phyloP scores from a whole-genome alignment of 2,329 filamentous ascomycete species.

The Domatiomyces catenatus region DNA sequence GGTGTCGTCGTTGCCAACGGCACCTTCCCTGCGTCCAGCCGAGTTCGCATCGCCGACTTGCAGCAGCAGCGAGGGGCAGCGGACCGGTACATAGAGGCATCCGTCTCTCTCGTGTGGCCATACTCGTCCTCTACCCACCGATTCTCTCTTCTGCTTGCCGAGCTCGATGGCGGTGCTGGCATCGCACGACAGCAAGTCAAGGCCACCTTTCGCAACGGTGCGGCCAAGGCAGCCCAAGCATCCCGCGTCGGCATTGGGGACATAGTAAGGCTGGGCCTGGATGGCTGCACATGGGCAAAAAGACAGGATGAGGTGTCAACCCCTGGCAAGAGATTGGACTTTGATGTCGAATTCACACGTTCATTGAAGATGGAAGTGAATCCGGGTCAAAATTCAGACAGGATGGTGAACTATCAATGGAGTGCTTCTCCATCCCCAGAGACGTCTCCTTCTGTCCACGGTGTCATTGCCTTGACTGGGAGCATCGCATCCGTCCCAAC shows the following conservation, averaged over 20 bases:
- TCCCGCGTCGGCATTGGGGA: conserved; percentile 64
- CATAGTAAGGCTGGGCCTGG: conserved; percentile 51
- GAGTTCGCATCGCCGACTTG: neutral
- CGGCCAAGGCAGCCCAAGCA: conserved; percentile 53
- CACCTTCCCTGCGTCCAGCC: neutral
- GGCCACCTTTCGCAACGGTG: conserved; percentile 54
- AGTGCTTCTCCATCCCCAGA: neutral
- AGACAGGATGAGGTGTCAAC: conserved; percentile 37
- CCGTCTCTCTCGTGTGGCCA: conserved; percentile 79
- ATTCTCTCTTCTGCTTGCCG: conserved; percentile 66
- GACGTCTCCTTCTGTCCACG: neutral
- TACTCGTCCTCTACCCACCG: conserved; percentile 64
- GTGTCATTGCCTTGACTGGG: neutral
- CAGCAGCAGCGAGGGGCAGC: neutral
- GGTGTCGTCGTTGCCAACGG: neutral
- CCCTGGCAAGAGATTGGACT: conserved; percentile 41
- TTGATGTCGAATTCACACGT: conserved; percentile 37
- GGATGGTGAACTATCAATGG: neutral
- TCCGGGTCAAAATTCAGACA: neutral
- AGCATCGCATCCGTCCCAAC: neutral
- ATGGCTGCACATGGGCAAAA: conserved; percentile 50
- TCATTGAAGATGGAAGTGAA: neutral
- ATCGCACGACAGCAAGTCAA: conserved; percentile 65
- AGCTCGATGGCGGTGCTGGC: conserved; percentile 69
- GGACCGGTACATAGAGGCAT: conserved; percentile 41